These are phyloP conservation scores for Mycena chlorophos DNA, from an alignment of 768 basidiomycete genomes.

Conservation along the genomic window DNA sequence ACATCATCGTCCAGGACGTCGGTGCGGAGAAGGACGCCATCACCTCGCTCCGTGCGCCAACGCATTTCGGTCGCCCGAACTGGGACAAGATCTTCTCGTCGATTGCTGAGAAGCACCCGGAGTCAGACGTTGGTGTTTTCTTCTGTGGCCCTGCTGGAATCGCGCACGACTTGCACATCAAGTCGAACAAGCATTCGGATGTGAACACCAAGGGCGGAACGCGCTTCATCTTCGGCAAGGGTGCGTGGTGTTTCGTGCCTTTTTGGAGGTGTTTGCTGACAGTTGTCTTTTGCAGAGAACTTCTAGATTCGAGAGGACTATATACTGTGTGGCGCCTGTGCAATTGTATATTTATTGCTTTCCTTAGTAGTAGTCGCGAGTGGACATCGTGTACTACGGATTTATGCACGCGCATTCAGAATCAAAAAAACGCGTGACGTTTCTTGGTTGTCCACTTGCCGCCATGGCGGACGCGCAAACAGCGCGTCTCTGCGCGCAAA, in stretches of 20 bases:
- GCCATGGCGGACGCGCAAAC: slow-evolving; percentile 55
- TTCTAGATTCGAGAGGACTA: slow-evolving; percentile 17
- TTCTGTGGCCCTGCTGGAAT: slow-evolving; percentile 66
- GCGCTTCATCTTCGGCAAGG: slow-evolving; percentile 69
- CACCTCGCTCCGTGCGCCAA: slow-evolving; percentile 85
- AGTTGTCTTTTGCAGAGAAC: slow-evolving; percentile 13
- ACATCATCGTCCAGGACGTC: slow-evolving; percentile 91
- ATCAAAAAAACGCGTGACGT: background rate
- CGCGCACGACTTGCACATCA: slow-evolving; percentile 54
- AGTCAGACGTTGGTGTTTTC: slow-evolving; percentile 88
- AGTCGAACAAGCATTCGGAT: slow-evolving; percentile 64
- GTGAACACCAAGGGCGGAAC: slow-evolving; percentile 42
- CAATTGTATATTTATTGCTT: slow-evolving; percentile 19
- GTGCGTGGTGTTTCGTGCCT: slow-evolving; percentile 30
- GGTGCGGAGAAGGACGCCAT: slow-evolving; percentile 93
- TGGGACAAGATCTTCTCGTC: slow-evolving; percentile 77
- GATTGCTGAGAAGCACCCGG: slow-evolving; percentile 79
- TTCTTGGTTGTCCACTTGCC: background rate
- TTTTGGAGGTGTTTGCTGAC: background rate
- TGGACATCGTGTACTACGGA: background rate
- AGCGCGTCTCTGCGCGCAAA: slow-evolving; percentile 50
- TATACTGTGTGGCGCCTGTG: slow-evolving; percentile 7
- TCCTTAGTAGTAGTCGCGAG: no score
- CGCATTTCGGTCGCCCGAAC: slow-evolving; percentile 90
- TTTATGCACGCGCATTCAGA: background rate